Evolutionary conservation across 164 flowering plant genomes (phyloP).

Genomic region (Umbellularia californica): DNA sequence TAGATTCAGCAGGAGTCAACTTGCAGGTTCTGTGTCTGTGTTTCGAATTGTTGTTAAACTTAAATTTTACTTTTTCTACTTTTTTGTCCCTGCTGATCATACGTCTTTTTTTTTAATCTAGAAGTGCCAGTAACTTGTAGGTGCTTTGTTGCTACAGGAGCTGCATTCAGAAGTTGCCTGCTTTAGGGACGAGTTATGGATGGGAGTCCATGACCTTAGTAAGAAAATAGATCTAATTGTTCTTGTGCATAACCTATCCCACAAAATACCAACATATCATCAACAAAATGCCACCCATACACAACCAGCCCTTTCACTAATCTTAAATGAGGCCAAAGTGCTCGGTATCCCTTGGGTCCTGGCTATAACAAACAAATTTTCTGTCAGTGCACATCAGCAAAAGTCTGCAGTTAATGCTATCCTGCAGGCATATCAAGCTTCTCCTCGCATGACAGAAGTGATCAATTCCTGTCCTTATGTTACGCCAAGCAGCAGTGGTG

Average conservation of each 20-base stretch:
- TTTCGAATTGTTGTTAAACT: neutral
- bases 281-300: constrained; percentile 38
- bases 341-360: constrained; percentile 95
- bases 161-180: constrained; percentile 55
- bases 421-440: constrained; percentile 69
- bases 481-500: constrained; percentile 47
- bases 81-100: neutral
- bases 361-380: constrained; percentile 87
- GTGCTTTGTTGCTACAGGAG: constrained; percentile 48
- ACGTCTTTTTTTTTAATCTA: no score
- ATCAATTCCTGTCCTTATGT: constrained; percentile 87
- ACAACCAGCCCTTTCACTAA: constrained; percentile 72
- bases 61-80: neutral
- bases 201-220: constrained; percentile 79
- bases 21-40: constrained; percentile 61
- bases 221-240: constrained; percentile 80
- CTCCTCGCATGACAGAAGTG: constrained; percentile 55
- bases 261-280: constrained; percentile 58
- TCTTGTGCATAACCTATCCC: constrained; percentile 94
- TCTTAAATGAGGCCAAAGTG: constrained; percentile 82
- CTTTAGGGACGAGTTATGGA: constrained; percentile 83
- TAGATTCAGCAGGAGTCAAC: constrained; percentile 75
- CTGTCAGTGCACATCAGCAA: constrained; percentile 95
- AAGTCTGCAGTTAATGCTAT: constrained; percentile 62
- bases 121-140: neutral